phyloP scores from a whole-genome alignment of 2,329 filamentous ascomycete species.

The Bipolaris zeicola region DNA sequence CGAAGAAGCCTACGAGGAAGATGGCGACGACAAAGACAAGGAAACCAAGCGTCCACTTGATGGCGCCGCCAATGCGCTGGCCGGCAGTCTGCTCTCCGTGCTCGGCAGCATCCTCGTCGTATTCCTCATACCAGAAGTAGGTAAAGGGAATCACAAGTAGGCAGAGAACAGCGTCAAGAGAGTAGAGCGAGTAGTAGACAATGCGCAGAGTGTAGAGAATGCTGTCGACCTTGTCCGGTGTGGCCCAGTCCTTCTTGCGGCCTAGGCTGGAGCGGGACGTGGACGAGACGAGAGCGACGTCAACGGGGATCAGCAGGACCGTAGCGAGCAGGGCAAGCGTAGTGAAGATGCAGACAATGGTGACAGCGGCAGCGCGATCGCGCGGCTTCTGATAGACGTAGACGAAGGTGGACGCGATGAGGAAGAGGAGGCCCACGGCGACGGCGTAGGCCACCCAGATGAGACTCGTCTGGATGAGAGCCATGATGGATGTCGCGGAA shows the following conservation, averaged over 20 bases:
- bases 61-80: constrained; percentile 77
- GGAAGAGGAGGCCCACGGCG: constrained; percentile 75
- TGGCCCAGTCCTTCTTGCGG: constrained; percentile 93
- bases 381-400: constrained; percentile 89
- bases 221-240: constrained; percentile 74
- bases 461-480: constrained; percentile 80
- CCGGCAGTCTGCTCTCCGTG: constrained; percentile 74
- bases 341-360: constrained; percentile 82
- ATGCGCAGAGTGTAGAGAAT: constrained; percentile 83
- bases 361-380: constrained; percentile 83
- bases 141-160: constrained; percentile 90
- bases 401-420: constrained; percentile 81
- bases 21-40: constrained; percentile 78
- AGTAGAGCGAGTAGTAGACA: constrained; percentile 93
- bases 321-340: constrained; percentile 88
- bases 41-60: constrained; percentile 90
- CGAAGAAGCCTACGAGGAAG: constrained; percentile 92
- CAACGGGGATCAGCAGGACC: constrained; percentile 88
- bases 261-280: constrained; percentile 78
- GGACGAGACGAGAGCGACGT: constrained; percentile 91
- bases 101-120: constrained; percentile 87
- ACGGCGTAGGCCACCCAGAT: constrained; percentile 95
- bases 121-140: constrained; percentile 98
- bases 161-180: constrained; percentile 86
- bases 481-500: constrained; percentile 52